Conservation (phyloP, 1,139 yeast genomes). For the Meyerozyma elateridarum region DNA sequence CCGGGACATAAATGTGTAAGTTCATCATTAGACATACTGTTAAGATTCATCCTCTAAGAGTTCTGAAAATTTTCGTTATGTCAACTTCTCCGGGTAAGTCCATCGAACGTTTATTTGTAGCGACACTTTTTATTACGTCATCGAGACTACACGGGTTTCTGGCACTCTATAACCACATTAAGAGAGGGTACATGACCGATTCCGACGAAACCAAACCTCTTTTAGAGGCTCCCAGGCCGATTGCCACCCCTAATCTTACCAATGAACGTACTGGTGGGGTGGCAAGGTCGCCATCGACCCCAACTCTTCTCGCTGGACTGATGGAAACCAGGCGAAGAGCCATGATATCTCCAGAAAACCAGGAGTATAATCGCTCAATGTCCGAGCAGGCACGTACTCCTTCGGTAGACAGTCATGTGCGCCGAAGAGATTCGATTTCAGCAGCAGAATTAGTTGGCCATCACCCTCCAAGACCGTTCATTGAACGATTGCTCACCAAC, state of each 20-base stretch:
- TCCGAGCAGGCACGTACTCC: background rate
- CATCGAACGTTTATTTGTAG: no score
- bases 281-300: constrained; percentile 2
- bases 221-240: background rate
- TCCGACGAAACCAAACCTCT: background rate
- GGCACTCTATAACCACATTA: background rate
- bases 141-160: no score
- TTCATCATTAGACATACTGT: constrained; percentile 1
- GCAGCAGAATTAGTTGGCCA: constrained; percentile 6
- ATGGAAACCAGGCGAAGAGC: background rate
- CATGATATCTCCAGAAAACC: background rate
- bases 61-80: background rate
- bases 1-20: constrained; percentile 2
- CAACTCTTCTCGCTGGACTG: background rate
- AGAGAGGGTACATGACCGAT: background rate
- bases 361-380: background rate
- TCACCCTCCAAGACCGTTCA: constrained; percentile 18
- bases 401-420: background rate
- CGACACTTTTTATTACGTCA: no score
- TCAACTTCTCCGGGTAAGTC: constrained; percentile 2
- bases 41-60: background rate
- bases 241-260: constrained; percentile 1
- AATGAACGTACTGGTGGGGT: background rate
- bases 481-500: constrained; percentile 25
- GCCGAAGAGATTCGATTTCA: constrained; percentile 8